These are phyloP conservation scores for Cystobasidium pallidum DNA, from an alignment of 1,284 basidiomycete species.

Conservation along the genomic window DNA sequence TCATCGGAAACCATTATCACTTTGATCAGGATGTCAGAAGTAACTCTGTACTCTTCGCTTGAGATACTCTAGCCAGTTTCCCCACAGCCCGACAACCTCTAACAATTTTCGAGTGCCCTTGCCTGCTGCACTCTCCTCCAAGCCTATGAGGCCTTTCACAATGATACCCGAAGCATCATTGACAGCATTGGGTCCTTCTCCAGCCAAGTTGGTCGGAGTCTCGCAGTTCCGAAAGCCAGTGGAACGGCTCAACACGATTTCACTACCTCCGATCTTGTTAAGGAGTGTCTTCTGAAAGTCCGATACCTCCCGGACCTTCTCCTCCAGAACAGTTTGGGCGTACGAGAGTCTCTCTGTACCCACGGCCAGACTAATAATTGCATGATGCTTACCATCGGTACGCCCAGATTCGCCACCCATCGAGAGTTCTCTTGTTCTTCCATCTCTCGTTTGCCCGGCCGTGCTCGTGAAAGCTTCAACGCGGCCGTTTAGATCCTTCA, in stretches of 20 bases:
- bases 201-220: background rate
- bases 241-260: background rate
- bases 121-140: constrained; percentile 22
- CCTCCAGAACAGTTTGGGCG: constrained; percentile 36
- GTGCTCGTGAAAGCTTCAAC: constrained; percentile 30
- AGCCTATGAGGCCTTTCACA: constrained; percentile 16
- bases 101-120: constrained; percentile 23
- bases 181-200: background rate
- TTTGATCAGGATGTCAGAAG: background rate
- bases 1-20: background rate
- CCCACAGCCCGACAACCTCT: constrained; percentile 29
- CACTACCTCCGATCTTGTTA: constrained; percentile 36
- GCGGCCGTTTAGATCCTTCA: constrained; percentile 11
- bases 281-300: constrained; percentile 32
- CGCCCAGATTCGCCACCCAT: background rate
- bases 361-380: constrained; percentile 26
- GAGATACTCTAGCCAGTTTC: constrained; percentile 32
- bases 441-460: background rate
- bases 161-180: constrained; percentile 12
- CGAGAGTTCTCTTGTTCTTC: background rate
- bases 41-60: constrained; percentile 24
- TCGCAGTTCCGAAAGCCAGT: background rate
- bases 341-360: constrained; percentile 38
- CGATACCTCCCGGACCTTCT: constrained; percentile 34
- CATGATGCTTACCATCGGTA: constrained; percentile 2